These are phyloP conservation scores for Cicer yamashitae DNA, from an alignment of 306 rosid species.

Conservation along the genomic window DNA sequence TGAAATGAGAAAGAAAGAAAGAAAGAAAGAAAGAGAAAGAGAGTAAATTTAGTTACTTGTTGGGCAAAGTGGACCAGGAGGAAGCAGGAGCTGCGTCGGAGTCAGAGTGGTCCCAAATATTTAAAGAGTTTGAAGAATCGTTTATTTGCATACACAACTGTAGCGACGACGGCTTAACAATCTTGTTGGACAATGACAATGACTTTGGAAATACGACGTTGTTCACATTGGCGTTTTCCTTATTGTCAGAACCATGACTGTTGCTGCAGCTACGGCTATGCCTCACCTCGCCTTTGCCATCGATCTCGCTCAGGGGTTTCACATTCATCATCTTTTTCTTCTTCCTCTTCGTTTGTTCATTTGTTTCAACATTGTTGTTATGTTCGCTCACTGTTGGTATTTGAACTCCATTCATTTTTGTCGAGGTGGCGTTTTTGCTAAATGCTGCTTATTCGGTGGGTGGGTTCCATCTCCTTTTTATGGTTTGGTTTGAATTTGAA, in stretches of 20 bases:
- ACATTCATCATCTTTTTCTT: slow-evolving; percentile 36
- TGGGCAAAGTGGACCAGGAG: slow-evolving; percentile 92
- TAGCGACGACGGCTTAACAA: slow-evolving; percentile 69
- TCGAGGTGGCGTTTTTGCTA: no score
- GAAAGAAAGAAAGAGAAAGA: background rate
- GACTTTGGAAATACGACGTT: slow-evolving; percentile 55
- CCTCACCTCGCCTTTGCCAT: slow-evolving; percentile 33
- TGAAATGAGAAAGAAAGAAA: background rate
- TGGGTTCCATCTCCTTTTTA: background rate
- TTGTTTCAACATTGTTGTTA: background rate
- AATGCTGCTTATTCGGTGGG: background rate
- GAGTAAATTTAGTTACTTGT: slow-evolving; percentile 44
- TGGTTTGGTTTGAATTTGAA: slow-evolving; percentile 10
- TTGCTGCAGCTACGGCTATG: slow-evolving; percentile 75
- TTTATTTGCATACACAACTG: slow-evolving; percentile 81
- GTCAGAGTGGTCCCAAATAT: slow-evolving; percentile 88
- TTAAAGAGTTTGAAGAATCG: slow-evolving; percentile 63
- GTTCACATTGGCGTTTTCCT: slow-evolving; percentile 52
- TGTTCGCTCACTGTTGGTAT: background rate
- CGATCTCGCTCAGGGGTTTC: slow-evolving; percentile 57
- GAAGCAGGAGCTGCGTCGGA: slow-evolving; percentile 98
- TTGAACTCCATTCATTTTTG: slow-evolving; percentile 5
- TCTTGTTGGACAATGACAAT: slow-evolving; percentile 68
- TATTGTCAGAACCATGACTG: slow-evolving; percentile 41
- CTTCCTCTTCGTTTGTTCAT: background rate